phyloP scores from a whole-genome alignment of 352 stramenopile species.

The Globisporangium splendens region DNA sequence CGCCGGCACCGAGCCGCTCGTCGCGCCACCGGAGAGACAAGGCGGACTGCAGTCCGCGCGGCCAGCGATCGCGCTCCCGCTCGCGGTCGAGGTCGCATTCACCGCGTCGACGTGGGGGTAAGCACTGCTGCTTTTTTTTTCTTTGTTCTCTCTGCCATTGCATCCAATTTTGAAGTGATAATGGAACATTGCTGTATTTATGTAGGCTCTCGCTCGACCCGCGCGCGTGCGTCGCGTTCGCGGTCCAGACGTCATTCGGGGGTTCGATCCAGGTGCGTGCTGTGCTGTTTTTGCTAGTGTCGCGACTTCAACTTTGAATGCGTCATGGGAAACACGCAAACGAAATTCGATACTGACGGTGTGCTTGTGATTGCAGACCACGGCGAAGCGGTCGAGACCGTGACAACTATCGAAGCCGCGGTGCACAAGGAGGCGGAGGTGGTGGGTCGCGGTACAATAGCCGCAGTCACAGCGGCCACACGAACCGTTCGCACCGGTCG shows the following conservation, averaged over 20 bases:
- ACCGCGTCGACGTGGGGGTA: slow-evolving; percentile 11
- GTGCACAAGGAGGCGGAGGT: slow-evolving; percentile 2
- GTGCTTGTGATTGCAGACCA: background rate
- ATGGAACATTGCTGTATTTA: background rate
- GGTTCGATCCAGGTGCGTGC: slow-evolving; percentile 9
- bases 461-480: slow-evolving; percentile 15
- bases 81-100: slow-evolving; percentile 11
- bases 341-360: background rate
- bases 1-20: slow-evolving; percentile 6
- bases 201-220: slow-evolving; percentile 15
- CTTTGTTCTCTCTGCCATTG: background rate
- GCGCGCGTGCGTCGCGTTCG: slow-evolving; percentile 6
- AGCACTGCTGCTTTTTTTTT: background rate
- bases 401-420: slow-evolving; percentile 9
- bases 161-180: no score
- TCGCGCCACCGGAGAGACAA: background rate
- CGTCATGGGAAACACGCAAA: no score
- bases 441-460: slow-evolving; percentile 6
- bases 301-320: no score
- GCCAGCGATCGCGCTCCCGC: background rate
- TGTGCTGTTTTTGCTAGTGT: background rate
- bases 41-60: slow-evolving; percentile 10
- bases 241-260: slow-evolving; percentile 16
- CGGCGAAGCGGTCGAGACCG: slow-evolving; percentile 8
- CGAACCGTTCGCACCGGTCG: slow-evolving; percentile 2